Base-by-base conservation (phyloP, 345 rosid genomes). In the Brassica juncea region DNA sequence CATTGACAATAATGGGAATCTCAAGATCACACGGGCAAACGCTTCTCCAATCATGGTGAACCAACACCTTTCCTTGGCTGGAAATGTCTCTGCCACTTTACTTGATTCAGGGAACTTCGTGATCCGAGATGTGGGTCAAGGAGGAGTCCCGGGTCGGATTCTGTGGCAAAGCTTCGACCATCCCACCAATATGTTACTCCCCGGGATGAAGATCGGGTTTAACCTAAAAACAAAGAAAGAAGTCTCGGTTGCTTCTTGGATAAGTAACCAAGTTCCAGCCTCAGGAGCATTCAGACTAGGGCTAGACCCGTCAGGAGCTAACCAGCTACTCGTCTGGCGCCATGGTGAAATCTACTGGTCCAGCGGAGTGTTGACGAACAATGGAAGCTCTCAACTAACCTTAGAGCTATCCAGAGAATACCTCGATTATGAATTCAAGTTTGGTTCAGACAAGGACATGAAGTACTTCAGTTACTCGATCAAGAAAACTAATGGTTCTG, bases 111-210 rank as follows among this genome's bases (percentile, higher is more conserved):
- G 90, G 28, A 89, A 86, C 82, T 79, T 88, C 6, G 86, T 86
- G 10, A n/a, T 88, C 68, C 80, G 81, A 74, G 76, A 79, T 68
- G 64, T 61, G 0, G 55, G 74, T 10, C 35, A 78, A 0, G 76
- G 47, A 37, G 85, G 88, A 65, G 68, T 59, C 21, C 2, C 73
- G 4, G 89, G 88, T 7, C 74, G 79, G 34, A 75, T 88, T 81
- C 61, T 88, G 58, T 89, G 90, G 90, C 88, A 91, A 70, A 88
- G 92, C 73, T 89, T 88, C 71, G 96, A 91, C 76, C 79, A 86
- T 76, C 92, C 92, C 5, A 83, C 84, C 8, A 87, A 82, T 55
- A 73, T 77, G 1, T 71, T 89, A 9, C 82, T 89, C 59, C 93
- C 93, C 7, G 92, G 88, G 12, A 91, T 91, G 96, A 89, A 86